Conservation (phyloP, 768 basidiomycete genomes). For the Macrolepiota fuliginosa region DNA sequence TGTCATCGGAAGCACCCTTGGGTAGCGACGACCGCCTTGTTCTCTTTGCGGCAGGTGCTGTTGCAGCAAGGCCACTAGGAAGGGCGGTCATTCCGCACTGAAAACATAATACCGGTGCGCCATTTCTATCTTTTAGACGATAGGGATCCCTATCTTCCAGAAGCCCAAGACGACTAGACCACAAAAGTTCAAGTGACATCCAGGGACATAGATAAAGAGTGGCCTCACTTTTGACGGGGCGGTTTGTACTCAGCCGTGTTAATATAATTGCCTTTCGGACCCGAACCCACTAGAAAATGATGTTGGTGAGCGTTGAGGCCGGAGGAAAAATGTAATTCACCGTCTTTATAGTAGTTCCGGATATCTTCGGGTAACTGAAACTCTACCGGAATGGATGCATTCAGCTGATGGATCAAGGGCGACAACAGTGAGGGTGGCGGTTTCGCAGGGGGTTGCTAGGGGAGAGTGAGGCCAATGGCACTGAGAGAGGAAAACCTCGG, state of each 20-base stretch:
- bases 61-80: slow-evolving; percentile 49
- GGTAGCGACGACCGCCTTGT: slow-evolving; percentile 45
- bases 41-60: slow-evolving; percentile 52
- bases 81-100: slow-evolving; percentile 83
- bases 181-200: slow-evolving; percentile 15
- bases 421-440: slow-evolving; percentile 66
- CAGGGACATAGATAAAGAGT: slow-evolving; percentile 9
- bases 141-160: slow-evolving; percentile 90
- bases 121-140: slow-evolving; percentile 82
- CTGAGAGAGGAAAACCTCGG: slow-evolving; percentile 16
- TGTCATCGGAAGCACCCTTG: slow-evolving; percentile 43
- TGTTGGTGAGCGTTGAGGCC: slow-evolving; percentile 16
- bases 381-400: slow-evolving; percentile 70
- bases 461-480: slow-evolving; percentile 18
- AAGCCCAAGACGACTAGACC: slow-evolving; percentile 73
- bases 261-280: slow-evolving; percentile 78
- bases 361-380: slow-evolving; percentile 88
- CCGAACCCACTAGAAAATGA: slow-evolving; percentile 62
- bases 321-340: slow-evolving; percentile 40
- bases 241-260: slow-evolving; percentile 76
- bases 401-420: slow-evolving; percentile 68
- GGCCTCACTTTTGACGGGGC: slow-evolving; percentile 77
- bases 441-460: slow-evolving; percentile 67
- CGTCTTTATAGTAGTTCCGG: slow-evolving; percentile 80
- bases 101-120: slow-evolving; percentile 85